Base-by-base conservation (phyloP, 768 basidiomycete species). In the Rhodotorula sphaerocarpa region DNA sequence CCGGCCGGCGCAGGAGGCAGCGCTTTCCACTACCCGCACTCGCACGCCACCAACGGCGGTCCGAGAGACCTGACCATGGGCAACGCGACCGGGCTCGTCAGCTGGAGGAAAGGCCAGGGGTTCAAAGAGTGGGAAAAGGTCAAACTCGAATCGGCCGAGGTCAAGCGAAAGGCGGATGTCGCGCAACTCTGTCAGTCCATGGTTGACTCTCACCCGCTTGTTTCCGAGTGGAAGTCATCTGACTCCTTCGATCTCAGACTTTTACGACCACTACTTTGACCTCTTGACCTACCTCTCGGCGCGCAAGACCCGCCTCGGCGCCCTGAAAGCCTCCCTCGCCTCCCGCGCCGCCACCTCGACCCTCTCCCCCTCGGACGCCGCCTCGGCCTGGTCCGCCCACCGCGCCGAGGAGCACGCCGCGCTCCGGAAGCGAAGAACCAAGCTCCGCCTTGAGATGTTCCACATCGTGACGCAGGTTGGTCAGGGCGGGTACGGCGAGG, bases 381-480 rank as follows among this genome's bases (percentile, higher is more conserved):
- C 36, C 36, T 9, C 36, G 10, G 95, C 97, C 74, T 87, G 90
- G 79, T 86, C 85, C 73, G 90, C 88, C 0, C 97, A 99, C 76
- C 86, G 85, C 66, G 92, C 91, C 3, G 83, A 91, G 30, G 95
- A 99, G 75, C 86, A 93, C 20, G 92, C 92, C 7, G 74, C 95
- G 12, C 80, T 99, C n/a, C 81, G 95, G 57, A 85, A 87, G 65
- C 82, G 95, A n/a, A 81, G 95, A 42, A 85, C 92, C 16, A 99
- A 95, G 74, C 80, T 97, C 46, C 83, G 84, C 62, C 84, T 99
- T 30, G 90, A 96, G 52, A 88, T 93, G 72, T 99, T 99, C 76
- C 89, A 95, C 73, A 93, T 99, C 75, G 92, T 99, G 67, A 90
- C 91, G 1, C 95, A 99, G 76, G 90, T 99, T 51, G 95, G 95